Evolutionary conservation across 2,329 filamentous ascomycete genomes (phyloP), one percentile per base, ranked within the genome.

Genomic region (Fusarium incarnatum): DNA sequence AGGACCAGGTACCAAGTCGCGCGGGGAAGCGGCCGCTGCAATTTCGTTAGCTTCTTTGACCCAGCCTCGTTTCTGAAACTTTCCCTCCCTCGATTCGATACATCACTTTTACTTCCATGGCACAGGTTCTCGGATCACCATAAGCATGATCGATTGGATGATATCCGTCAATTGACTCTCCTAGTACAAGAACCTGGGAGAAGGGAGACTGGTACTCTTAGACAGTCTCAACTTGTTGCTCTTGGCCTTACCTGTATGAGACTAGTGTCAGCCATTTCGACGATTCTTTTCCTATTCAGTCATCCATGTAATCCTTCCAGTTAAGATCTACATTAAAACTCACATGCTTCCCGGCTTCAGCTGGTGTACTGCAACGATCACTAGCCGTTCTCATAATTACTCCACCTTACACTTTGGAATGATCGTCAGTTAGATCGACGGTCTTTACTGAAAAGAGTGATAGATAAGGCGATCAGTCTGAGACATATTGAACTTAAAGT

Each of bases 371-470:
- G 5, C 16, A 37, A 18, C 32, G 16, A 37, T 4, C 16, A 18
- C 32, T 37, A 18, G 2, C 16, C 16, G 5, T 18, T 37, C 0
- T 18, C 3, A 11, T 2, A 18, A 10, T 0, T 0, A 11, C 2
- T 6, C 3, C 32, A 37, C 16, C 32, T 37, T 37, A 0, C 2
- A 3, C 32, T 0, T 2, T 37, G 9, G 3, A 18, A 18, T 37
- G 32, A 37, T 37, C 16, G 32, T 18, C 16, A 16, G 2, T 8
- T 16, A 2, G 8, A 1, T 18, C 15, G 32, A 18, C 8, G 8
- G 0, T 18, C 1, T 0, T 34, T 34, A 34, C 32, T 9, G 3
- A 18, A 10, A 9, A 1, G 15, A 10, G 8, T 10, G 1, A 2
- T 16, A 2, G 8, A 34, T 34, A 5, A 2, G 32, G 32, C 32